Percentiles rank a stretch among this genome's conserved stretches.
phyloP scores from a whole-genome alignment of 768 basidiomycete species.

The Tylopilus balloui region DNA sequence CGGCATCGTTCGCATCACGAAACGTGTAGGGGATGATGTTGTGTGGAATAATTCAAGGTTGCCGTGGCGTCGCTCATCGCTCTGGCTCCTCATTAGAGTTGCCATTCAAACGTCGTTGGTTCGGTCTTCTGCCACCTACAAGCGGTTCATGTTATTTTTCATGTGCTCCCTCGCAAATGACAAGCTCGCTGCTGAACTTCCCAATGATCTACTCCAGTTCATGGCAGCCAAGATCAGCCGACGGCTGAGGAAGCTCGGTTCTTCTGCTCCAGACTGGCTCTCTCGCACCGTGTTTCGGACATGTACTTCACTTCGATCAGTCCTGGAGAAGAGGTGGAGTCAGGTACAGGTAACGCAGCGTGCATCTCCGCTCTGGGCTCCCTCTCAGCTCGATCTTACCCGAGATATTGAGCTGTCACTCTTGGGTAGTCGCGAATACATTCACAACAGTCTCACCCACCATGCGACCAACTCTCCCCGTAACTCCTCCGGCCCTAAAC shows the following conservation, averaged over 20 bases:
- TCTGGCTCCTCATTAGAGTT: constrained; percentile 49
- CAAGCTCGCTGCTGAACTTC: constrained; percentile 2
- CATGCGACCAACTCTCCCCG: too few relatives aligned
- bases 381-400: constrained; percentile 24
- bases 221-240: constrained; percentile 29
- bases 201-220: constrained; percentile 27
- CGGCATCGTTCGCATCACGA: constrained; percentile 30
- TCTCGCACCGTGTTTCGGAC: constrained; percentile 37
- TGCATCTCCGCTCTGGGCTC: constrained; percentile 29
- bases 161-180: constrained; percentile 16
- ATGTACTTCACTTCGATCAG: constrained; percentile 23
- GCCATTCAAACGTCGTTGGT: constrained; percentile 38
- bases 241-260: constrained; percentile 25
- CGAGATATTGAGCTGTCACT: constrained; percentile 35
- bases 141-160: constrained; percentile 33
- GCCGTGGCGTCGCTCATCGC: constrained; percentile 48
- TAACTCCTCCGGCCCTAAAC: not conserved
- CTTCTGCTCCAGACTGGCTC: constrained; percentile 27
- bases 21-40: constrained; percentile 46
- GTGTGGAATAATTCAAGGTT: constrained; percentile 35
- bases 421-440: constrained; percentile 23
- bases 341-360: constrained; percentile 28
- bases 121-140: constrained; percentile 25
- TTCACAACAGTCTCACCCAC: constrained; percentile 14
- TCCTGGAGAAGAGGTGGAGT: constrained; percentile 34